Conservation (phyloP, 2,329 filamentous ascomycete species). For the Trichoderma asperellum region DNA sequence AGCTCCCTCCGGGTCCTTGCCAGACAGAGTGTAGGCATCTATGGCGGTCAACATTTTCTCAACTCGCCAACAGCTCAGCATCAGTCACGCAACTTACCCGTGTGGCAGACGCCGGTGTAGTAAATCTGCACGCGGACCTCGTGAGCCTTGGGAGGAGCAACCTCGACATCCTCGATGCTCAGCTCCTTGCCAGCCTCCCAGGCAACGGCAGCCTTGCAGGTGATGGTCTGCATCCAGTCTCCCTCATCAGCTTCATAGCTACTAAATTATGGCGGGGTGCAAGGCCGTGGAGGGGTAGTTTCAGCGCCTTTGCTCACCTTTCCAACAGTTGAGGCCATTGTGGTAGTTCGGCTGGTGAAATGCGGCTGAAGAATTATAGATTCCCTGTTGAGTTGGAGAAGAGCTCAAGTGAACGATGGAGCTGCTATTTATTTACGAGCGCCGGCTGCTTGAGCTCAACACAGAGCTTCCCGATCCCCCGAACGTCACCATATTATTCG, state of each 20-base stretch:
- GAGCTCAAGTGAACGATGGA: background rate
- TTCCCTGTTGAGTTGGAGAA: background rate
- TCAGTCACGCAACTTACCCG: conserved; percentile 58
- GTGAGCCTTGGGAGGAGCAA: conserved; percentile 82
- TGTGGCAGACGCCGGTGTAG: conserved; percentile 99
- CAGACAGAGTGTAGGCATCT: conserved; percentile 94
- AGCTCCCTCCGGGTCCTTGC: conserved; percentile 95
- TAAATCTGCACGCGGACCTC: conserved; percentile 97
- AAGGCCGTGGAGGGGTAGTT: conserved; percentile 33
- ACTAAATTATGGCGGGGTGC: conserved; percentile 34
- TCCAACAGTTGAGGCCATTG: conserved; percentile 56
- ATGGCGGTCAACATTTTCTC: conserved; percentile 26
- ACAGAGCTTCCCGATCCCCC: conserved; percentile 7
- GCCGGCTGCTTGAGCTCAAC: background rate
- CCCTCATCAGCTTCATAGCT: background rate
- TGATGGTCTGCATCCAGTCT: conserved; percentile 70
- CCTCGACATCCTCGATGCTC: conserved; percentile 88
- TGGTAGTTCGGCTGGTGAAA: background rate
- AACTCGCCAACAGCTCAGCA: background rate
- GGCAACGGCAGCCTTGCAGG: conserved; percentile 95
- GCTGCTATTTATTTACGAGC: conserved; percentile 20
- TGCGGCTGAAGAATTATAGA: conserved; percentile 2
- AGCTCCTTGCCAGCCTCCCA: conserved; percentile 95
- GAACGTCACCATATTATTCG: conserved; percentile 8
- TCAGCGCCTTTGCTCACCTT: conserved; percentile 48